Percentiles rank a stretch among this genome's conserved stretches.
phyloP scores from a whole-genome alignment of 2,329 filamentous ascomycete species.

The Coniochaeta prunicola region DNA sequence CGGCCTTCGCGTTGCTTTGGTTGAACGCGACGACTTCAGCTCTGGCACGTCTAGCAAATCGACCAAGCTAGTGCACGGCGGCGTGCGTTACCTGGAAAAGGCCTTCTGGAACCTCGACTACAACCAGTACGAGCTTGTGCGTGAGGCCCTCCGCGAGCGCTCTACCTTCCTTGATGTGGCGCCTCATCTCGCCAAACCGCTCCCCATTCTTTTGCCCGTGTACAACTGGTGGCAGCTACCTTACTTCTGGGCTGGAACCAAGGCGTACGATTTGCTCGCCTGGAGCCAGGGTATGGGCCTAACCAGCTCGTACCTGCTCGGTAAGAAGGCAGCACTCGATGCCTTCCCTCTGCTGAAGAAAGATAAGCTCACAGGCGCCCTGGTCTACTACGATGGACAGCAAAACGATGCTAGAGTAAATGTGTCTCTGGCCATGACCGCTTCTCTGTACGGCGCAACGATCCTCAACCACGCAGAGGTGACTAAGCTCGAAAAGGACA shows the following conservation, averaged over 20 bases:
- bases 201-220: slow-evolving; percentile 70
- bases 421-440: slow-evolving; percentile 79
- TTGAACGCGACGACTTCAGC: slow-evolving; percentile 68
- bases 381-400: slow-evolving; percentile 88
- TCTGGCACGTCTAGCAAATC: slow-evolving; percentile 69
- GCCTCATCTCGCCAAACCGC: slow-evolving; percentile 65
- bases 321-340: slow-evolving; percentile 77
- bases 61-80: slow-evolving; percentile 71
- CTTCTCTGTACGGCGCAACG: slow-evolving; percentile 77
- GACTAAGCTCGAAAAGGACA: slow-evolving; percentile 67
- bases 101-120: slow-evolving; percentile 71
- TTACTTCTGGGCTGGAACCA: slow-evolving; percentile 72
- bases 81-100: slow-evolving; percentile 68
- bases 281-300: slow-evolving; percentile 84
- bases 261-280: slow-evolving; percentile 78
- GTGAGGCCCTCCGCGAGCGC: slow-evolving; percentile 65
- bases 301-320: slow-evolving; percentile 83
- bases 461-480: slow-evolving; percentile 81
- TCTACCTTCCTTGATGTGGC: slow-evolving; percentile 70
- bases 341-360: slow-evolving; percentile 85
- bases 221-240: slow-evolving; percentile 72
- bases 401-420: slow-evolving; percentile 95
- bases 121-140: slow-evolving; percentile 63
- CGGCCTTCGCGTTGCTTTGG: slow-evolving; percentile 63
- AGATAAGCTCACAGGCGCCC: slow-evolving; percentile 68